A percentile compares a stretch with the other conserved stretches of the same genome.
These are phyloP conservation scores for Fusarium liriodendri DNA, from an alignment of 2,329 filamentous ascomycete species.

Conservation along the genomic window DNA sequence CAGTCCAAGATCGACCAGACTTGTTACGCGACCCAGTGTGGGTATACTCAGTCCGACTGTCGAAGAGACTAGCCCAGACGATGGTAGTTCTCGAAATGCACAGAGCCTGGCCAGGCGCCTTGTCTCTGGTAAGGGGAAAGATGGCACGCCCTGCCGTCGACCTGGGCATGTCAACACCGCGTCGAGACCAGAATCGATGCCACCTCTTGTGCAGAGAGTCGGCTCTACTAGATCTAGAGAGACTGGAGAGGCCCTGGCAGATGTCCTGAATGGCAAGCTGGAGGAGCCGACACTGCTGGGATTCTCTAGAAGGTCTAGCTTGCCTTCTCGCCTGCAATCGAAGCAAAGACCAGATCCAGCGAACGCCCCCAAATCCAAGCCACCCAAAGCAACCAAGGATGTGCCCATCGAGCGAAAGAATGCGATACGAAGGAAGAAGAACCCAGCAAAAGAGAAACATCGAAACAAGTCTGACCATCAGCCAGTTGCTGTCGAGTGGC, in stretches of 20 bases:
- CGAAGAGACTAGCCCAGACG: conserved; percentile 45
- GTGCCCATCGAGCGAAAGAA: conserved; percentile 30
- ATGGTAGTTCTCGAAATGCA: background rate
- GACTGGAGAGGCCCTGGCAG: background rate
- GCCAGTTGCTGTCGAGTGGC: conserved; percentile 22
- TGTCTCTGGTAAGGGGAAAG: background rate
- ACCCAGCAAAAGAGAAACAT: conserved; percentile 11
- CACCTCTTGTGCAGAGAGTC: background rate
- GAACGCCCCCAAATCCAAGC: background rate
- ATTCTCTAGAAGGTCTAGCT: conserved; percentile 30
- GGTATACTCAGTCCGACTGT: conserved; percentile 46
- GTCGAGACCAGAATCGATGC: background rate
- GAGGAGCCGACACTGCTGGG: background rate
- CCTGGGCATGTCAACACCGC: background rate
- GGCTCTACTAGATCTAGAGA: background rate
- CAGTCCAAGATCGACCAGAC: conserved; percentile 36
- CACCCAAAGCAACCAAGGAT: background rate
- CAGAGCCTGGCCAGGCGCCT: background rate
- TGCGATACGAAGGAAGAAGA: conserved; percentile 29
- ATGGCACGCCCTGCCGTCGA: background rate
- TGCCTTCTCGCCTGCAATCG: conserved; percentile 46
- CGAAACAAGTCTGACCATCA: background rate
- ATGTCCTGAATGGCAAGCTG: background rate
- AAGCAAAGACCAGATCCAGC: conserved; percentile 11
- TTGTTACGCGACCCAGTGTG: conserved; percentile 39